These are phyloP conservation scores for Chlorella sp. DNA, from an alignment of 139 green algal species.

Conservation along the genomic window DNA sequence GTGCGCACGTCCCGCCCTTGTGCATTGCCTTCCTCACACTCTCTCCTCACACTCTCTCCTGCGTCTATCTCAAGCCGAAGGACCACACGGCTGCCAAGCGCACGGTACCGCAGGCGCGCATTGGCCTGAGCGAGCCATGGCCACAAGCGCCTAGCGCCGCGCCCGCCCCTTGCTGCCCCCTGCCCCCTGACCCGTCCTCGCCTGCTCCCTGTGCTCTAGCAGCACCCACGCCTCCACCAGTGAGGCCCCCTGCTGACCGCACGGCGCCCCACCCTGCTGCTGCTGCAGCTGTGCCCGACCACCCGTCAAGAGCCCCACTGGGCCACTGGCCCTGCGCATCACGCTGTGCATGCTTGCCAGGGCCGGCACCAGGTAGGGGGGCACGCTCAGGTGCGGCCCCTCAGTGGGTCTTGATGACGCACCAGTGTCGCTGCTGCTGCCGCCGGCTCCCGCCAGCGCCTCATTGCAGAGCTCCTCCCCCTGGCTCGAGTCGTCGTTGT, in stretches of 20 bases:
- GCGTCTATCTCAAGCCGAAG: no score
- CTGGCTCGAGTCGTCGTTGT: not conserved
- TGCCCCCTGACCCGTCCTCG: no score
- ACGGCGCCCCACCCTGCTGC: not conserved
- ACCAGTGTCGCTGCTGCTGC: no score
- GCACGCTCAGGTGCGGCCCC: not conserved
- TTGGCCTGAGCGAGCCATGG: no score
- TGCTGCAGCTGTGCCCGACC: not conserved
- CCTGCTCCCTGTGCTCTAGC: not conserved
- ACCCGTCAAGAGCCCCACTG: not conserved
- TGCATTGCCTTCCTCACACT: no score
- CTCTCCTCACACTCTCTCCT: no score
- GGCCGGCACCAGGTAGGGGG: not conserved
- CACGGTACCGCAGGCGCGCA: no score
- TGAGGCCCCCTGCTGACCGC: not conserved
- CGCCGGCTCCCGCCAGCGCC: not conserved
- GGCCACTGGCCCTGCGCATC: not conserved
- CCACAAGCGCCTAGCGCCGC: no score
- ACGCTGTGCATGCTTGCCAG: slow-evolving; percentile 1
- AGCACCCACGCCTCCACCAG: not conserved
- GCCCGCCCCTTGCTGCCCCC: no score
- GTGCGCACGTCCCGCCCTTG: no score
- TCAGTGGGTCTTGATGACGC: no score
- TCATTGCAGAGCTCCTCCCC: not conserved
- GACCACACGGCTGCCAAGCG: no score